Evolutionary conservation across 192 early-diverging fungal species (phyloP), one percentile per base, ranked within the genome.

Genomic region (Linnemannia hyalina): DNA sequence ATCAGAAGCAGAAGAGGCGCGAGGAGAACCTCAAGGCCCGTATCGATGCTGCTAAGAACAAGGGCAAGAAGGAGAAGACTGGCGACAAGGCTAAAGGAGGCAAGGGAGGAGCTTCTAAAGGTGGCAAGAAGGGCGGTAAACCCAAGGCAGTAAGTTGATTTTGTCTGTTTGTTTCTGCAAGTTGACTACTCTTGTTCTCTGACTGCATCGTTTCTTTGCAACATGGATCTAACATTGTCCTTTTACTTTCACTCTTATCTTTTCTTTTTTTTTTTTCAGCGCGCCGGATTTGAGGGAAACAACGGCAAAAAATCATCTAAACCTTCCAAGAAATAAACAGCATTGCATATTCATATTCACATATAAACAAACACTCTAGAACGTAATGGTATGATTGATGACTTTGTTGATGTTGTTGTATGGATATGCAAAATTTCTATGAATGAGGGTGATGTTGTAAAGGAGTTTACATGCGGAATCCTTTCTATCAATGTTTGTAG

Each of bases 11-110:
- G 63, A 92, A 96, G 91, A 97, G 94, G 89, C 92, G 98, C 68
- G 91, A 94, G 44, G 93, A 94, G 52, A 99, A 99, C 82, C 90
- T 99, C 81, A 93, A 97, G 92, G 88, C 89, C 23, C 92, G 95
- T 70, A 88, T 94, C 38, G 96, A 99, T 60, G 91, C 82, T 15
- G 96, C 94, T 89, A 97, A 96, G 90, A 94, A 94, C 82, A 91
- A 88, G 75, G 93, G 93, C 74, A 93, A 93, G 81, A 85, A 85
- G 60, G 77, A 77, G 8, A 78, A 83, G 42, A 76, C 52, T 44
- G 76, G 76, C 3, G 90, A 92, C 40, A 93, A 95, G 87, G 60
- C 60, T 65, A 65, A 65, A 32, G 26, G 26, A 32, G 26, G 26
- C 60, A 93, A 93, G 91, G 83, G 88, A 42, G 74, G 54, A 22